Evolutionary conservation across 768 basidiomycete genomes (phyloP), one percentile per base, ranked within the genome.

Genomic region (Clavulina sp.): DNA sequence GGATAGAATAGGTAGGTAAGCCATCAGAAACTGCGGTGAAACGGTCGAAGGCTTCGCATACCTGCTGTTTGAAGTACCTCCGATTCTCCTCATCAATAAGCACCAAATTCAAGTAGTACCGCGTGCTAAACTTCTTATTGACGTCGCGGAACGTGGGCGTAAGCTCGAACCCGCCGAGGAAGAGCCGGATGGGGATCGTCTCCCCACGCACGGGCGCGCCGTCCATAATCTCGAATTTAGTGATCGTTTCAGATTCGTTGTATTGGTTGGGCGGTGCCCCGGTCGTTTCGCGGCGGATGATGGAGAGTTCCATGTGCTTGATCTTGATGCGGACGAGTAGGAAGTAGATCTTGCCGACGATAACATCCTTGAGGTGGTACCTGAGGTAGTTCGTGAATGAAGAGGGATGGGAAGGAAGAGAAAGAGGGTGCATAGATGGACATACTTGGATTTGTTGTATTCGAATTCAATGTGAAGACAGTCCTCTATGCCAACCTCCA

Each of bases 401-500:
- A 7, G 16, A 16, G 13, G 13, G 9, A 46, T 16, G 26, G 16
- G 7, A 13, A 49, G 26, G 48, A 49, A 23, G 16, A 7, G 16
- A 7, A 9, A 1, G 13, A 30, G 48, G 13, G 33, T 1, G 9
- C 43, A 9, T 49, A 13, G 26, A n/a, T 13, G 16, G 19, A 71
- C 84, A 57, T 53, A 87, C 93, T 99, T 97, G 52, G 92, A 93
- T 64, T 97, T 96, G 73, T 99, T 96, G 69, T 99, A 97, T 69
- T 97, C 95, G 57, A 96, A 97, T 63, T 96, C 95, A 60, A 97
- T 99, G 64, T 97, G 93, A 60, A 97, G 66, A 65, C 95, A 97
- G 62, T 97, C 95, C 64, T 97, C 95, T 54, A 99, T 99, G 5
- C 95, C 95, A 33, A 97, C 95, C 68, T 96, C 95, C 95, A 99